Base-by-base conservation (phyloP, 2,329 filamentous ascomycete species). In the Parastagonospora avenae region DNA sequence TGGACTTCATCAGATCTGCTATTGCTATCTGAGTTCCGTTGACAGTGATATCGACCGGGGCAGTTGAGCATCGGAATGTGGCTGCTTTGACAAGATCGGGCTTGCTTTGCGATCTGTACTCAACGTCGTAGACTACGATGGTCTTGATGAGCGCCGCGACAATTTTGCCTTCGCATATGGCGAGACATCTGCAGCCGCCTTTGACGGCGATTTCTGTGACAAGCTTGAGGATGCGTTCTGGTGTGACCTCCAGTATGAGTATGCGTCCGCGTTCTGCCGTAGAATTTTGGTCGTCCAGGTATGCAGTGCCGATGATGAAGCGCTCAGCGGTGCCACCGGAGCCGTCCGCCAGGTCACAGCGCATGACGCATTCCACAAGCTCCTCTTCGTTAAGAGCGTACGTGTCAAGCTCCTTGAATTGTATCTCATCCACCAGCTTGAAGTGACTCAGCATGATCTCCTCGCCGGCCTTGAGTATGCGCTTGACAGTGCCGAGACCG, bases 141-240 rank as follows among this genome's bases (percentile, higher is more conserved):
- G 92, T 96, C 76, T 97, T 97, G 50, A 91, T 86, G n/a, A 97
- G 79, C 0, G 89, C 92, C 1, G 91, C 91, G 16, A 97, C 88
- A 42, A 99, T 88, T 52, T 88, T 86, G 51, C 88, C 88, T 55
- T 74, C 54, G 39, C 94, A 80, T 48, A 92, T 84, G 2, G 83
- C 88, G 24, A 99, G 74, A 52, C 88, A 89, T 50, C 92, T 85
- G 70, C 92, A 97, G 1, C 89, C 87, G 2, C 92, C 92, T 66
- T 87, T 91, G 29, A 96, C 80, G 1, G 82, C 79, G 41, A 89
- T 79, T 31, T 89, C 85, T 0, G 85, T 79, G 12, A 97, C 81
- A 36, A 89, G 75, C 64, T 90, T 92, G 10, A 94, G 82, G 44
- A 85, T 85, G 42, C 90, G 84, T 45, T 91, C 84, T 48, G 84